Evolutionary conservation across 1,139 yeast genomes (phyloP).

Genomic region (Williopsis jadinii): DNA sequence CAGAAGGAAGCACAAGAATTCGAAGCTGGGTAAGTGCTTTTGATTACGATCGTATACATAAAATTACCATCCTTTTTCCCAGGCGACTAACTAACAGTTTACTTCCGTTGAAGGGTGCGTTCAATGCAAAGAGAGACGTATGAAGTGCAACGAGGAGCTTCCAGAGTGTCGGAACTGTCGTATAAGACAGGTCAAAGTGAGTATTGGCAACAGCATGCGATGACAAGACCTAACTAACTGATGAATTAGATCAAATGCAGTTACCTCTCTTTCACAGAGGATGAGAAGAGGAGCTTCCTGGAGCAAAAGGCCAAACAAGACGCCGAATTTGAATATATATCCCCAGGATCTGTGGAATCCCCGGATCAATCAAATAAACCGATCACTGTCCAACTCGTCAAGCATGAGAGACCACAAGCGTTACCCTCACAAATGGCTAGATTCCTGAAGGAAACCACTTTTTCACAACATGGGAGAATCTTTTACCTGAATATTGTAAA

Average conservation of each 20-base stretch:
- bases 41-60: no score
- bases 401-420: slow-evolving; percentile 6
- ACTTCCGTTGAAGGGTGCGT: slow-evolving; percentile 14
- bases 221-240: neutral
- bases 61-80: neutral
- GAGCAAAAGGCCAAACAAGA: slow-evolving; percentile 7
- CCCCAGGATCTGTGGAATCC: neutral
- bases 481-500: slow-evolving; percentile 9
- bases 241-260: slow-evolving; percentile 17
- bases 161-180: slow-evolving; percentile 21
- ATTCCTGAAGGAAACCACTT: slow-evolving; percentile 9
- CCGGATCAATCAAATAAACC: neutral
- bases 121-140: slow-evolving; percentile 22
- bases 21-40: slow-evolving; percentile 18
- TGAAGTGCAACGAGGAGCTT: slow-evolving; percentile 21
- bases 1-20: slow-evolving; percentile 21
- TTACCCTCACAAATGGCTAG: slow-evolving; percentile 10
- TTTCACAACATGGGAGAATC: slow-evolving; percentile 4
- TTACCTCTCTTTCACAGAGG: slow-evolving; percentile 15
- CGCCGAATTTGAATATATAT: neutral
- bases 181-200: slow-evolving; percentile 18
- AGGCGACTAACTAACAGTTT: slow-evolving; percentile 1
- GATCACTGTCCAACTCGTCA: slow-evolving; percentile 3
- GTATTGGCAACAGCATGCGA: neutral
- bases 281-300: slow-evolving; percentile 13